Conservation (phyloP, 805 yeast genomes). For the Metschnikowia henanensis region DNA sequence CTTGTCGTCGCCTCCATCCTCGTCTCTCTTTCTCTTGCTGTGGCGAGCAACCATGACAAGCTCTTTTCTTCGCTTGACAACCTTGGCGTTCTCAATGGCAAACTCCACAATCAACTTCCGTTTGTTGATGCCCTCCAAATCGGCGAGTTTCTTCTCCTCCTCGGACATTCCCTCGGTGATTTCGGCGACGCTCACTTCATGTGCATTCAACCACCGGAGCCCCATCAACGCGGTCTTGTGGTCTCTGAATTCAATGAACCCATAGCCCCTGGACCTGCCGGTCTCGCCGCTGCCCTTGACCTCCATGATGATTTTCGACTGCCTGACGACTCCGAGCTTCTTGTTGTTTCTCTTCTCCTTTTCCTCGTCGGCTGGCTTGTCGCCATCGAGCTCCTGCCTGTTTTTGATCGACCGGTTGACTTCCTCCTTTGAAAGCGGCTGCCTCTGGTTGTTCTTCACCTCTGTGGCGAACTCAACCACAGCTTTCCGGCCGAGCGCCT, state of each 20-base stretch:
- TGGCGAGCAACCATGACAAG: slow-evolving; percentile 45
- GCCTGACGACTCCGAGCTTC: slow-evolving; percentile 88
- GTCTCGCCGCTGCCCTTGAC: slow-evolving; percentile 82
- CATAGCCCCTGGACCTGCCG: slow-evolving; percentile 96
- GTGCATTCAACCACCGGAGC: slow-evolving; percentile 95
- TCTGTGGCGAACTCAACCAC: slow-evolving; percentile 93
- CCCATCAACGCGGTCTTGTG: slow-evolving; percentile 95
- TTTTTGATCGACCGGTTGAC: slow-evolving; percentile 71
- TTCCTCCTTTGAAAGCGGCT: slow-evolving; percentile 88
- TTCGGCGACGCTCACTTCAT: slow-evolving; percentile 73
- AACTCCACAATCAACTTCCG: slow-evolving; percentile 90
- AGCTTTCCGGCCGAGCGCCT: slow-evolving; percentile 91
- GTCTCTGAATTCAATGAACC: slow-evolving; percentile 90
- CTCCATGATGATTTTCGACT: slow-evolving; percentile 91
- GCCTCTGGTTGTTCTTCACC: slow-evolving; percentile 72
- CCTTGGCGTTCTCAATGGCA: slow-evolving; percentile 94
- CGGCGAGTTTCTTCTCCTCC: slow-evolving; percentile 59
- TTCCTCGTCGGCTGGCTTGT: slow-evolving; percentile 41
- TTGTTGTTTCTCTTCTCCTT: slow-evolving; percentile 59
- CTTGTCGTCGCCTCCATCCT: slow-evolving; percentile 12
- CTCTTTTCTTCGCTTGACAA: slow-evolving; percentile 86
- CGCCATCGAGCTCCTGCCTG: slow-evolving; percentile 45
- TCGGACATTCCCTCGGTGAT: slow-evolving; percentile 67
- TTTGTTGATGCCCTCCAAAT: slow-evolving; percentile 53
- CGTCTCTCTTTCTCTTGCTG: slow-evolving; percentile 27